Base-by-base conservation (phyloP, 1,139 yeast genomes). In the Kluyveromyces sp. region DNA sequence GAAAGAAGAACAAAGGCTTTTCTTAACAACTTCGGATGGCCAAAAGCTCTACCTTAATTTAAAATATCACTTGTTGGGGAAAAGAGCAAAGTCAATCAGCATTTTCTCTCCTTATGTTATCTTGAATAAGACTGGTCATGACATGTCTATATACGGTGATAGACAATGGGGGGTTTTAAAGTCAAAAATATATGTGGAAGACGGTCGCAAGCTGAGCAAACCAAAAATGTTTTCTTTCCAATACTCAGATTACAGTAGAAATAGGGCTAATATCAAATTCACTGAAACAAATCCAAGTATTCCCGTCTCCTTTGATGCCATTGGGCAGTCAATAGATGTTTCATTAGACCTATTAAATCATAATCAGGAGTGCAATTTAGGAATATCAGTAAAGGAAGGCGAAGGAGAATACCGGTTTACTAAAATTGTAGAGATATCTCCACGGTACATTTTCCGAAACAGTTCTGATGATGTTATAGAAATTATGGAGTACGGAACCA, bases 211-310 rank as follows among this genome's bases (percentile, higher is more conserved):
- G 46, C 63, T 61, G 22, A 67, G 78, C 0, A 57, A 67, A 13
- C 96, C 96, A 0, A 75, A 75, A 44, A 78, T 92, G 86, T 89
- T 92, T 68, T 89, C 98, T 0, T 89, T 86, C 58, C 83, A 78
- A 18, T 69, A 68, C 28, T 75, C 71, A 38, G 68, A 66, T 9
- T 82, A 78, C 44, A 73, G 80, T 37, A 74, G 73, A 38, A 83
- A 83, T 53, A 71, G 95, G 47, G 95, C 94, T 0, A 61, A 74
- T n/a, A 56, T 89, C 11, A 74, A 75, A 48, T 70, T 86, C 28
- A 85, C 76, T 2, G 86, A 84, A 45, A 83, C 95, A 0, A 69
- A 70, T n/a, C 77, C 86, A 79, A 84, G 96, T 47, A 63, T 69
- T 0, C 86, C 88, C 0, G 69, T 87, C 38, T 83, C 95, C 61